Base-by-base conservation (phyloP, 108 stramenopile species). In the Discostella stelligeroides region DNA sequence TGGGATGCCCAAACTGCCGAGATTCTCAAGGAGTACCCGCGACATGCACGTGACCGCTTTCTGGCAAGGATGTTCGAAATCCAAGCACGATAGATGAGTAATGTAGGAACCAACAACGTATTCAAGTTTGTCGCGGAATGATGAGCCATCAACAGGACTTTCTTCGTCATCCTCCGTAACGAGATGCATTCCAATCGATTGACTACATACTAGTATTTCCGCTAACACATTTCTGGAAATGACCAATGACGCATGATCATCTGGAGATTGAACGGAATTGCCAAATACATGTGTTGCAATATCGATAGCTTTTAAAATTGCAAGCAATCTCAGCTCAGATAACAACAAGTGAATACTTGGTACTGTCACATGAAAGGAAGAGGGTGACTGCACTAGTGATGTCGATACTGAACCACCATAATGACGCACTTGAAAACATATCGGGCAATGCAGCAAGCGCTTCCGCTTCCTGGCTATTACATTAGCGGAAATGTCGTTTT, bases 31-130 rank as follows among this genome's bases (percentile, higher is more conserved):
- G 46, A 84, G 84, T 45, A 92, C 55, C 66, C 75, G 81, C 68
- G 80, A 72, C 30, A 86, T 84, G 23, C 84, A 85, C 14, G 76
- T 75, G 7, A 88, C 56, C 34, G 82, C 84, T 62, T 87, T 80
- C 73, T 84, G 75, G 49, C 82, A 81, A 8, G 88, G 81, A 15
- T 77, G 70, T 17, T 75, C 67, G 11, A 86, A 61, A 63, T 92
- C 91, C 39, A 90, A 83, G 56, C 75, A 88, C 0, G 88, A 73
- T 17, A 84, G 63, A 30, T 84, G 60, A 20, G 76, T 80, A 7
- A 89, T 37, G 68, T 80, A 92, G 12, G 73, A 70, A 5, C 73
- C 38, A 28, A 89, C 54, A 30, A 42, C 73, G 30, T 84, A 84
- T 79, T 85, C 68, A 68, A 88, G 14, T 41, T 49, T 47, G 11